Conservation (phyloP, 108 stramenopile species). For the Discostella pseudostelligera region DNA sequence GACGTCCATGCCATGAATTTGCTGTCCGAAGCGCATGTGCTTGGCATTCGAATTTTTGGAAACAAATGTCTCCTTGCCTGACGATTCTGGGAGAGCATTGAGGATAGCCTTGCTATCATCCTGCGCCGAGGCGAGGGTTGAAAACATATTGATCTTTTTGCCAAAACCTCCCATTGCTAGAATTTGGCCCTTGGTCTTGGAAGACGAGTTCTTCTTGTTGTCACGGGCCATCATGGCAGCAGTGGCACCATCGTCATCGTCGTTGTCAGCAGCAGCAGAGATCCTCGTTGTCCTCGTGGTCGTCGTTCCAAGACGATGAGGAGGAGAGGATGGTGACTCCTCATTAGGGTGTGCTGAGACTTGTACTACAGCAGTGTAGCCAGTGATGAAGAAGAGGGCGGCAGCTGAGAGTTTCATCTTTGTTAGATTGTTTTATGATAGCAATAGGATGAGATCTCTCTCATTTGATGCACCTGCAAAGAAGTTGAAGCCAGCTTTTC, state of each 20-base stretch:
- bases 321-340: neutral
- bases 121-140: conserved; percentile 3
- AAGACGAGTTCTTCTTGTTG: neutral
- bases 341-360: neutral
- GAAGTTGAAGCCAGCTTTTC: too few relatives aligned
- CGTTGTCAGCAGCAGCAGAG: neutral
- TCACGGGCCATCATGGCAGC: neutral
- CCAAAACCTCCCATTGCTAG: too few relatives aligned
- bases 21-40: neutral
- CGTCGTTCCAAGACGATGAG: neutral
- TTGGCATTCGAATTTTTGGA: neutral
- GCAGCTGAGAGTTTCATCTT: neutral
- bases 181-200: neutral
- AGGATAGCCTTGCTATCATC: neutral
- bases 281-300: neutral
- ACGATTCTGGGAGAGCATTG: neutral
- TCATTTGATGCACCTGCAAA: too few relatives aligned
- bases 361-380: neutral
- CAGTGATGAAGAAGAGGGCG: neutral
- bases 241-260: neutral
- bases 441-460: too few relatives aligned
- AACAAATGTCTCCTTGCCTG: neutral
- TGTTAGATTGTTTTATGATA: too few relatives aligned
- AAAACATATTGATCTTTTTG: neutral
- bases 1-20: conserved; percentile 6